phyloP scores from a whole-genome alignment of 1,284 basidiomycete genomes.

The Papiliotrema fonsecae region DNA sequence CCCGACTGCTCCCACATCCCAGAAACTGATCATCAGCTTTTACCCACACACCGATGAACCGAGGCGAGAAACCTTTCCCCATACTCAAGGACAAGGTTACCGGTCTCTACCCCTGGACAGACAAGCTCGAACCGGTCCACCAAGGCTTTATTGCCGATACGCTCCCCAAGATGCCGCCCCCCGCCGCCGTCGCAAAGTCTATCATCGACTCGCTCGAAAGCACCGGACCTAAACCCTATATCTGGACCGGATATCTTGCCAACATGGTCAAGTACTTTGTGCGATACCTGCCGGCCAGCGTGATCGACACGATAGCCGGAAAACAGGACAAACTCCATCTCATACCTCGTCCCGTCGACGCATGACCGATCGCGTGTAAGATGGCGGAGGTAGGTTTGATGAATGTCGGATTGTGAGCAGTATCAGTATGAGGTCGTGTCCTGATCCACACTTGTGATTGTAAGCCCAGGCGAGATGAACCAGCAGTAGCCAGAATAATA shows the following conservation, averaged over 20 bases:
- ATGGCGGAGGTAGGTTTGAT: too few relatives aligned
- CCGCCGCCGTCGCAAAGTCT: background rate
- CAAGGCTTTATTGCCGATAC: background rate
- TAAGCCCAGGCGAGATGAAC: too few relatives aligned
- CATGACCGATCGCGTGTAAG: too few relatives aligned
- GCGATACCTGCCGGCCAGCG: background rate
- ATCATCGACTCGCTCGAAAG: conserved; percentile 1
- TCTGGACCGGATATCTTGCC: background rate
- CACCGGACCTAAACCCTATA: background rate
- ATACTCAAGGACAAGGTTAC: background rate
- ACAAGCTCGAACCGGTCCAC: background rate
- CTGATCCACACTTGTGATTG: too few relatives aligned
- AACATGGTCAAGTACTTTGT: conserved; percentile 2
- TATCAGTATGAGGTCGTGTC: too few relatives aligned
- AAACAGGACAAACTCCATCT: too few relatives aligned
- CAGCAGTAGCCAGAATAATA: too few relatives aligned
- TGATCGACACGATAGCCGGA: conserved; percentile 5
- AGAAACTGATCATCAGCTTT: background rate
- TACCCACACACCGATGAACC: background rate
- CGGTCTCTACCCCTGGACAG: background rate
- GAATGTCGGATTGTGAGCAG: too few relatives aligned
- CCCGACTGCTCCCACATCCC: background rate
- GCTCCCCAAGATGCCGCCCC: background rate
- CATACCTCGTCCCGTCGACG: too few relatives aligned
- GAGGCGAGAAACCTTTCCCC: background rate